phyloP scores from a whole-genome alignment of 2,329 filamentous ascomycete species.

The Epichloe bromicola region DNA sequence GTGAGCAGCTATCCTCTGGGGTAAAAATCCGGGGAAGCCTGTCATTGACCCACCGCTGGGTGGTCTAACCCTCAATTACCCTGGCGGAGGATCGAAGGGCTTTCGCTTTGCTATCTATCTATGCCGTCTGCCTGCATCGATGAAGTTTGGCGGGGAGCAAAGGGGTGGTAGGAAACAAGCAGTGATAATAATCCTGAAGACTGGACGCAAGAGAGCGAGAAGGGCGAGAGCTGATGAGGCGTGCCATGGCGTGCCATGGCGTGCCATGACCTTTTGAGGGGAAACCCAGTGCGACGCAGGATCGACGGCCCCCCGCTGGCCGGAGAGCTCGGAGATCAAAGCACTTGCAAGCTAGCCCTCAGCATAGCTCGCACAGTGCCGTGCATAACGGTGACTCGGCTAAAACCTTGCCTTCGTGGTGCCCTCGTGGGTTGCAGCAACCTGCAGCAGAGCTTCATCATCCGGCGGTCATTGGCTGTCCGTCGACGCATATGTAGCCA shows the following conservation, averaged over 20 bases:
- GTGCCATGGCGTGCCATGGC: background rate
- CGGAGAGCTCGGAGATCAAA: too few relatives aligned
- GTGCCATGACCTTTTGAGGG: constrained; percentile 1
- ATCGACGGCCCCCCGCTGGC: background rate
- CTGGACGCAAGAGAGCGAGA: background rate
- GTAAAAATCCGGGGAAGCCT: constrained; percentile 15
- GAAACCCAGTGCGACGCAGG: background rate
- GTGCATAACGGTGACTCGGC: background rate
- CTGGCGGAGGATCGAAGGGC: background rate
- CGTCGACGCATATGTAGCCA: background rate
- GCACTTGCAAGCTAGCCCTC: too few relatives aligned
- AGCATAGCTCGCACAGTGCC: constrained; percentile 1
- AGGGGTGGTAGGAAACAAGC: background rate
- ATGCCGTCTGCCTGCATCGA: background rate
- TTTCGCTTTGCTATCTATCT: background rate
- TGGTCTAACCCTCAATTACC: background rate
- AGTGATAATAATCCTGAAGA: background rate
- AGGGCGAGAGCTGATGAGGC: background rate
- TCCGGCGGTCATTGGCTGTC: background rate
- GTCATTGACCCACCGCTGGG: constrained; percentile 9
- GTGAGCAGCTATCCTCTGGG: constrained; percentile 11
- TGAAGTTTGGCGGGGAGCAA: background rate
- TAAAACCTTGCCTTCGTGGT: constrained; percentile 1
- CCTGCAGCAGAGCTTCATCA: background rate
- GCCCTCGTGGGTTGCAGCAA: background rate